Base-by-base conservation (phyloP, 2,329 filamentous ascomycete genomes). In the Colletotrichum lentis region DNA sequence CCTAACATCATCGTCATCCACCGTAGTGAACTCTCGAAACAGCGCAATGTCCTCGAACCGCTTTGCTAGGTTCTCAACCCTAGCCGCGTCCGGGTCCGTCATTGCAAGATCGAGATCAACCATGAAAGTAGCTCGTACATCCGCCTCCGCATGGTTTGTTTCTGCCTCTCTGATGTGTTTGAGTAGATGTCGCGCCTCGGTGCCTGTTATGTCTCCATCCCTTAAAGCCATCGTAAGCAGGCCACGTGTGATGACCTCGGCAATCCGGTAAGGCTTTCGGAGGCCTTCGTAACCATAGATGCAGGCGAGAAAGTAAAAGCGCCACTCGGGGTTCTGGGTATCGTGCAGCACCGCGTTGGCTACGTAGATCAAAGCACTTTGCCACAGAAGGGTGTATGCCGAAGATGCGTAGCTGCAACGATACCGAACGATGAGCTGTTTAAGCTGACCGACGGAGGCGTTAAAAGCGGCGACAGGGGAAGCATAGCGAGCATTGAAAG, bases 361-460 rank as follows among this genome's bases (percentile, higher is more conserved):
- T 0, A 81, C 73, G 43, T 81, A 81, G 2, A 79, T 75, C 22
- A 82, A 70, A 2, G 77, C 79, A 3, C 74, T 80, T 56, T 81
- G 78, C 79, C 79, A 82, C 2, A 81, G 72, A 8, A 81, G 75
- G 1, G 77, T 77, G 60, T 77, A 79, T 0, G 73, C 72, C 2
- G 79, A 79, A 8, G 74, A 75, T 8, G 70, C 59, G 50, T 79
- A 75, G 3, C 73, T 73, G 20, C 73, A 72, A 18, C 79, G 76
- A 64, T 79, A 81, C 16, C 75, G 72, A 27, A 81, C 62, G 5
- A 82, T 72, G 1, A 81, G 73, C 7, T 74, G 73, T 65, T 81
- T 81, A 10, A 81, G 73, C 50, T 81, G 79, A 35, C 73, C 72
- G 1, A 78, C 74, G 0, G 80, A 81, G 1, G 79, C 77, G 2